Evolutionary conservation across 352 stramenopile genomes (phyloP).

Genomic region (Halophytophthora polymorphica): DNA sequence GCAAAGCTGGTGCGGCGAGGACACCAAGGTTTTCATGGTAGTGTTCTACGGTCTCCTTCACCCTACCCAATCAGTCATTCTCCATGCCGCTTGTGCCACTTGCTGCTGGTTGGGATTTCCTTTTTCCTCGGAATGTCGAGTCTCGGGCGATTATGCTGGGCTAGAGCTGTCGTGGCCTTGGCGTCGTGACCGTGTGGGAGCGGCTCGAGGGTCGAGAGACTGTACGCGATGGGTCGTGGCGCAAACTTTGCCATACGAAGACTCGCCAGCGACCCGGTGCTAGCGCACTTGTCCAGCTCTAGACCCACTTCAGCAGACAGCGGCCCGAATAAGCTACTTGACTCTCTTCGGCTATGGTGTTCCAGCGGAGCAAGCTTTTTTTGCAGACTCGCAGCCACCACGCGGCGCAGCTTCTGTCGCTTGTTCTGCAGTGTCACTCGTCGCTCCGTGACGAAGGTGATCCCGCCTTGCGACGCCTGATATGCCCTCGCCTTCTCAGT

Average conservation of each 20-base stretch:
- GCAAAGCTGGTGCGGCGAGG: too few relatives aligned
- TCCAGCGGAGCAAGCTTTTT: slow-evolving; percentile 28
- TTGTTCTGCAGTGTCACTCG: slow-evolving; percentile 21
- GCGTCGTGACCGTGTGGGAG: slow-evolving; percentile 17
- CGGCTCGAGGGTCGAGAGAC: slow-evolving; percentile 39
- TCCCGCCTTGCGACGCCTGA: not conserved
- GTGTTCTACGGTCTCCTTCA: not conserved
- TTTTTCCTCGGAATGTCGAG: not conserved
- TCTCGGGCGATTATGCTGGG: slow-evolving; percentile 1
- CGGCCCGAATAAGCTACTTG: not conserved
- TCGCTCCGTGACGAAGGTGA: slow-evolving; percentile 11
- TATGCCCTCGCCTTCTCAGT: not conserved
- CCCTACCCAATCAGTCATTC: not conserved
- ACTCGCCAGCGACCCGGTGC: slow-evolving; percentile 11
- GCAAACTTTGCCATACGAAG: slow-evolving; percentile 24
- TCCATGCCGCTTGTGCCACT: too few relatives aligned
- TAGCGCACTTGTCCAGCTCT: slow-evolving; percentile 16
- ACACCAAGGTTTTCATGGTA: not conserved
- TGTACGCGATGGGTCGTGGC: slow-evolving; percentile 44
- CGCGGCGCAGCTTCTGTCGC: slow-evolving; percentile 19
- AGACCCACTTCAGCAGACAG: slow-evolving; percentile 1
- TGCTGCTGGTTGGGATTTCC: too few relatives aligned
- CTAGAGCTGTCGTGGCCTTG: slow-evolving; percentile 7
- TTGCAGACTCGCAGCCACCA: slow-evolving; percentile 20
- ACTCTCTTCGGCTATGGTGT: slow-evolving; percentile 10